Conservation (phyloP, 805 yeast genomes). For the Pichia pseudocactophila region DNA sequence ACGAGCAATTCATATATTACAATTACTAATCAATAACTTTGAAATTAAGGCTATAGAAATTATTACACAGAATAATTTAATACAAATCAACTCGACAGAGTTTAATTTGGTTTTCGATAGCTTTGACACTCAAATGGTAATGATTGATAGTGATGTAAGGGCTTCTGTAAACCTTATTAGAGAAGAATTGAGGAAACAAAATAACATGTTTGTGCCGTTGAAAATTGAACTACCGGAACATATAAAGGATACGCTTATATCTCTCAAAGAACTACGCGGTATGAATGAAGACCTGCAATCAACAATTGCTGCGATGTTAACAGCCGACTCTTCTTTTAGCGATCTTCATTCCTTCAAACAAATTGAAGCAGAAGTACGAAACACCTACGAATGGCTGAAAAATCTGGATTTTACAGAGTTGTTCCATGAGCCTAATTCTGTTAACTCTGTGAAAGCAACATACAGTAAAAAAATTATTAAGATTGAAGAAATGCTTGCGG, state of each 20-base stretch:
- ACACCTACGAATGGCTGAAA: too few species aligned
- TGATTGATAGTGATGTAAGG: slow-evolving; percentile 54
- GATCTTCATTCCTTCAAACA: too few species aligned
- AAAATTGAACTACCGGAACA: slow-evolving; percentile 39
- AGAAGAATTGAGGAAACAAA: slow-evolving; percentile 65
- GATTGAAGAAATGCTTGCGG: slow-evolving; percentile 39
- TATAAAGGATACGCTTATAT: not conserved
- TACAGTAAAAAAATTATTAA: slow-evolving; percentile 36
- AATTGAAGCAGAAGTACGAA: too few species aligned
- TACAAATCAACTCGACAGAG: slow-evolving; percentile 33
- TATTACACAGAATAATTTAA: slow-evolving; percentile 31
- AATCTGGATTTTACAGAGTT: too few species aligned
- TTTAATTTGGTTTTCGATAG: slow-evolving; percentile 30
- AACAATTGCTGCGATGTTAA: too few species aligned
- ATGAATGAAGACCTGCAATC: too few species aligned
- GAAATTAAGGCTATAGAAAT: slow-evolving; percentile 34
- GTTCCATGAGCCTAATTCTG: too few species aligned
- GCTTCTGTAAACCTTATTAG: slow-evolving; percentile 60
- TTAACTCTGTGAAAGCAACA: slow-evolving; percentile 4
- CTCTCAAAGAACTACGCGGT: too few species aligned
- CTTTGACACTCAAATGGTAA: slow-evolving; percentile 29
- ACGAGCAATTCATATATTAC: slow-evolving; percentile 58
- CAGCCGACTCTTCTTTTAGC: too few species aligned
- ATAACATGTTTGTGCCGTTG: slow-evolving; percentile 60
- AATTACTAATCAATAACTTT: slow-evolving; percentile 53